These are phyloP conservation scores for Endocarpon pusillum DNA, from an alignment of 495 filamentous ascomycete species.

Conservation along the genomic window DNA sequence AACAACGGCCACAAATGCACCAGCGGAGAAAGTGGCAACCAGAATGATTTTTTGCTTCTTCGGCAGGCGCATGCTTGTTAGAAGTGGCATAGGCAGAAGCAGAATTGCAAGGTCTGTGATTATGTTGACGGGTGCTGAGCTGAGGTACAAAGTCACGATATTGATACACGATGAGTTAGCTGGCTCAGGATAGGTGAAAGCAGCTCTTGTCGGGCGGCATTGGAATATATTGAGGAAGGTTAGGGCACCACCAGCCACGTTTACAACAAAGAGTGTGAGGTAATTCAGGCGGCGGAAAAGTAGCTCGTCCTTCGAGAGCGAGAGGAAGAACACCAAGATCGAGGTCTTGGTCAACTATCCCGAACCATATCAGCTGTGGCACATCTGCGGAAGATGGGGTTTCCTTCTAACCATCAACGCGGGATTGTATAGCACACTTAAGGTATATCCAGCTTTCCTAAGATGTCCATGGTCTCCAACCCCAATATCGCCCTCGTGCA, in stretches of 20 bases:
- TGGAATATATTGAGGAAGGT: constrained; percentile 81
- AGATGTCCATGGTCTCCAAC: constrained; percentile 27
- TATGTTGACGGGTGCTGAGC: constrained; percentile 69
- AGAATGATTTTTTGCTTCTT: constrained; percentile 71
- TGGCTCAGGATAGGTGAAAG: constrained; percentile 32
- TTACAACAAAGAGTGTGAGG: constrained; percentile 54
- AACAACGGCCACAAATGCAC: constrained; percentile 72
- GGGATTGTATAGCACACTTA: constrained; percentile 79
- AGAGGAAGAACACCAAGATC: constrained; percentile 78
- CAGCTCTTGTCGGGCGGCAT: constrained; percentile 56
- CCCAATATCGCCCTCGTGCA: constrained; percentile 51
- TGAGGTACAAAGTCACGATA: constrained; percentile 67
- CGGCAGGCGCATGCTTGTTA: constrained; percentile 72
- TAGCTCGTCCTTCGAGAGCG: constrained; percentile 56
- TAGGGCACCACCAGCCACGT: constrained; percentile 57
- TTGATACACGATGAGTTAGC: constrained; percentile 42
- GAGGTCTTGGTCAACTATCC: constrained; percentile 89
- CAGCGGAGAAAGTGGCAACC: constrained; percentile 64
- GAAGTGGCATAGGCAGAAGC: constrained; percentile 69
- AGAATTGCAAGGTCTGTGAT: constrained; percentile 71
- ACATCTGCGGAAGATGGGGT: too few relatives aligned
- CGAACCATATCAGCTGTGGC: too few relatives aligned
- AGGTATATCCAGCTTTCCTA: constrained; percentile 58
- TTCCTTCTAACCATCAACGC: constrained; percentile 48
- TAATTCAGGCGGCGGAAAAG: constrained; percentile 55